These are phyloP conservation scores for Fraxinus albicans DNA, from an alignment of 305 asterid species.

Conservation along the genomic window DNA sequence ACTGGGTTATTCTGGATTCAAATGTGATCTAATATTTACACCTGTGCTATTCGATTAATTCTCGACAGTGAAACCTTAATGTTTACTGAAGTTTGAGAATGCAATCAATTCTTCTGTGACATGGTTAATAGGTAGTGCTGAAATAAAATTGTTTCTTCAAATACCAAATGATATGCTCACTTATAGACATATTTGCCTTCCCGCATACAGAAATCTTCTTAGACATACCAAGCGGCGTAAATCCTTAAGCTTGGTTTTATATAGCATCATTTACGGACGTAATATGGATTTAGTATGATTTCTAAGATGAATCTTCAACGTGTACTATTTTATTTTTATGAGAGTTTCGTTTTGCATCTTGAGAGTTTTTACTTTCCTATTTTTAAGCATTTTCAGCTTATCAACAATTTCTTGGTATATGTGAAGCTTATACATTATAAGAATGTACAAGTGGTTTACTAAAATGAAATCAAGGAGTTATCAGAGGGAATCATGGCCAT, in stretches of 20 bases:
- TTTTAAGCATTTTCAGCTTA: not conserved
- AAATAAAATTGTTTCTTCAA: not conserved
- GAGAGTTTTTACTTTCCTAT: not conserved
- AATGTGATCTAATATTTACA: conserved; percentile 3
- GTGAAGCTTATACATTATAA: not conserved
- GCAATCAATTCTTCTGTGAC: not conserved
- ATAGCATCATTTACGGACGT: conserved; percentile 2
- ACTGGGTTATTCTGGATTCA: not conserved
- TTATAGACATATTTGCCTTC: not conserved
- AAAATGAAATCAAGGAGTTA: not conserved
- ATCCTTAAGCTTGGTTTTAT: not conserved
- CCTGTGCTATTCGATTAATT: conserved; percentile 10
- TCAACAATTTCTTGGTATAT: not conserved
- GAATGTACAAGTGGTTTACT: not conserved
- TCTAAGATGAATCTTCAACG: not conserved
- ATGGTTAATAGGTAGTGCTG: not conserved
- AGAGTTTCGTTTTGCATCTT: not conserved
- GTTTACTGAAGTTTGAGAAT: not conserved
- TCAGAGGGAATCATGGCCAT: not conserved
- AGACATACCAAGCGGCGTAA: not conserved
- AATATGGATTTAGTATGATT: not conserved
- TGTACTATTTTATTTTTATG: not conserved
- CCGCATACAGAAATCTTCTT: not conserved
- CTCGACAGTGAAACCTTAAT: not conserved
- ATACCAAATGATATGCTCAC: not conserved